phyloP scores from a whole-genome alignment of 2,329 filamentous ascomycete genomes.

The Aspergillus pseudotamarii region DNA sequence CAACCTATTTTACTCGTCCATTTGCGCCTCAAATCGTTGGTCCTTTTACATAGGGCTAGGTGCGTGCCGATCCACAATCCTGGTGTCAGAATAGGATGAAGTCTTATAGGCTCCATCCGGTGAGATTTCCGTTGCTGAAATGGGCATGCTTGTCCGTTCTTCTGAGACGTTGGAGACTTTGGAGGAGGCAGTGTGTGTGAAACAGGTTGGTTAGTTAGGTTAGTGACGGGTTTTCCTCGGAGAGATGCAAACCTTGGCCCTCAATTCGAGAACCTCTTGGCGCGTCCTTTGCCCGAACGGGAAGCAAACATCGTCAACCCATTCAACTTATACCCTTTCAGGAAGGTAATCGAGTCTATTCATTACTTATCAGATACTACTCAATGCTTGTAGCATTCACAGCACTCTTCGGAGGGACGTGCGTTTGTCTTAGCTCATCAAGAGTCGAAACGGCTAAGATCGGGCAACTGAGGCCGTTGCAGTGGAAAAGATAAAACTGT shows the following conservation, averaged over 20 bases:
- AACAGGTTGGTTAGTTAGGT: background rate
- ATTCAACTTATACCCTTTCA: background rate
- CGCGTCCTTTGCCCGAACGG: background rate
- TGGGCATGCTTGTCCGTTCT: background rate
- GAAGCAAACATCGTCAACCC: background rate
- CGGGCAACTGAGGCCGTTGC: background rate
- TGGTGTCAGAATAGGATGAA: background rate
- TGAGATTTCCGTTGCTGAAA: slow-evolving; percentile 1
- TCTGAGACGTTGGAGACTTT: background rate
- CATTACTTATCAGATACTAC: slow-evolving; percentile 1
- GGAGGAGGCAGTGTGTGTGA: background rate
- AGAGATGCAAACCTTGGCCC: background rate
- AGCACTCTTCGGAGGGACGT: background rate
- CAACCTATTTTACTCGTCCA: background rate
- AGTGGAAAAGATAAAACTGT: background rate
- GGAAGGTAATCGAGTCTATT: background rate
- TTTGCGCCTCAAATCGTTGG: background rate
- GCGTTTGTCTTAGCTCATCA: background rate
- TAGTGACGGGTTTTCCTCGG: background rate
- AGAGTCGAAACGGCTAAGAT: background rate
- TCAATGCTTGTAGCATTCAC: background rate
- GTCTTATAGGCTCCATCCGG: background rate
- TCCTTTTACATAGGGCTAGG: background rate
- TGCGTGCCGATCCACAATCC: background rate
- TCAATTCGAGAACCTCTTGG: background rate